phyloP scores from a whole-genome alignment of 768 basidiomycete species.

The Mycena haematopus region DNA sequence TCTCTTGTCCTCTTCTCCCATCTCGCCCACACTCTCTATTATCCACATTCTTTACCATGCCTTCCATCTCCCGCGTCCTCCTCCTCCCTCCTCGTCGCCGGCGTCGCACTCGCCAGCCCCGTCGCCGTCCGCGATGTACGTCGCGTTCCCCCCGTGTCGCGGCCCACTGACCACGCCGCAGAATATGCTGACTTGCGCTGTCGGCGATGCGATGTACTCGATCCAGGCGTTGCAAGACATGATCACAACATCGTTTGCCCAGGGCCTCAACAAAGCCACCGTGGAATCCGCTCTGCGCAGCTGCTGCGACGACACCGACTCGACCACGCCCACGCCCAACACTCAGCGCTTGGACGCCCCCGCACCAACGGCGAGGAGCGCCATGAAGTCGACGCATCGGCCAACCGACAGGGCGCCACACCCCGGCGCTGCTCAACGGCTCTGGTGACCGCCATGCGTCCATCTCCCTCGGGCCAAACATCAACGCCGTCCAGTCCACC shows the following conservation, averaged over 20 bases:
- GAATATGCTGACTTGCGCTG: background rate
- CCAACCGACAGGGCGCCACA: too few species aligned
- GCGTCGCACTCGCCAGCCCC: conserved; percentile 32
- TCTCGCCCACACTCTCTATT: conserved; percentile 23
- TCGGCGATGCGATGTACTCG: background rate
- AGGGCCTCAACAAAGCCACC: too few species aligned
- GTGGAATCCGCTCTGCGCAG: background rate
- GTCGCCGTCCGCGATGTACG: conserved; percentile 15
- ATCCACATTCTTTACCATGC: conserved; percentile 30
- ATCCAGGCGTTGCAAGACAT: background rate
- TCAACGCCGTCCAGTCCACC: too few species aligned
- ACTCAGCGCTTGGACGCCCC: too few species aligned
- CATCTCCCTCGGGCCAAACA: too few species aligned
- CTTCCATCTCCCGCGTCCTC: conserved; percentile 21
- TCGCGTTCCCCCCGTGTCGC: background rate
- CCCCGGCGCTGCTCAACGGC: too few species aligned
- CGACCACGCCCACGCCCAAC: too few species aligned
- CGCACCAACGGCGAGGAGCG: too few species aligned
- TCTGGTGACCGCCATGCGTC: too few species aligned
- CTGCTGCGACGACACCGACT: too few species aligned
- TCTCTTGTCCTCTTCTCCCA: conserved; percentile 16
- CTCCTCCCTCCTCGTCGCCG: conserved; percentile 28
- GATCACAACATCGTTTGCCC: too few species aligned
- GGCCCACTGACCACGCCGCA: background rate
- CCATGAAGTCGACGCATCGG: too few species aligned